Conservation (phyloP, 345 rosid genomes). For the Linum trigynum region DNA sequence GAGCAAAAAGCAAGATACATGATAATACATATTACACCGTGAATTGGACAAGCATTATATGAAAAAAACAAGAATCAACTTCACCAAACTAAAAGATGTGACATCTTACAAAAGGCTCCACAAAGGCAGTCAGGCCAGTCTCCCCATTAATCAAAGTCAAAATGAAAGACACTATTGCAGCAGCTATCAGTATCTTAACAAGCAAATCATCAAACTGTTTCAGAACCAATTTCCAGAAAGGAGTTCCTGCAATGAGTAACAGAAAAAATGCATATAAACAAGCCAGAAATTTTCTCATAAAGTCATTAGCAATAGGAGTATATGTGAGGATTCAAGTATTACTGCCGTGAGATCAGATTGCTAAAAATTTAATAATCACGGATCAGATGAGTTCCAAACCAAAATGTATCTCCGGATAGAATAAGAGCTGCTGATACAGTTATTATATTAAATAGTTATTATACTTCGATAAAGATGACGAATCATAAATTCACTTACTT, state of each 20-base stretch:
- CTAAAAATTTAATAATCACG: not conserved
- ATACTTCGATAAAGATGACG: not conserved
- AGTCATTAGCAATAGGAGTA: not conserved
- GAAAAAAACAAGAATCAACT: constrained; percentile 6
- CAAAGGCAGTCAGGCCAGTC: constrained; percentile 88
- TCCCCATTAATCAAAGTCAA: constrained; percentile 94
- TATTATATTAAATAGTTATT: not conserved
- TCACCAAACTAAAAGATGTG: constrained; percentile 15
- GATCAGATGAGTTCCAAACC: not conserved
- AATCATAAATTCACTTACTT: constrained; percentile 51
- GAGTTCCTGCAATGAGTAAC: constrained; percentile 56
- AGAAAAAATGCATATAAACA: constrained; percentile 13
- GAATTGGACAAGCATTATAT: not conserved
- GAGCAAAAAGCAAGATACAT: not conserved
- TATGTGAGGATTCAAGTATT: not conserved
- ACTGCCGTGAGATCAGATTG: not conserved
- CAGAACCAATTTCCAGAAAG: constrained; percentile 94
- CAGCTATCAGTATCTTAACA: constrained; percentile 93
- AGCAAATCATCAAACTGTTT: constrained; percentile 98
- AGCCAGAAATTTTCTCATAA: not conserved
- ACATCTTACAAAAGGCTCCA: constrained; percentile 95
- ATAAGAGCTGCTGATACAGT: not conserved
- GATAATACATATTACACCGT: not conserved
- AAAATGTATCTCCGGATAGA: not conserved
- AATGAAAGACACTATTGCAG: constrained; percentile 73